These are phyloP conservation scores for Clavulina sp. DNA, from an alignment of 768 basidiomycete species.

Conservation along the genomic window DNA sequence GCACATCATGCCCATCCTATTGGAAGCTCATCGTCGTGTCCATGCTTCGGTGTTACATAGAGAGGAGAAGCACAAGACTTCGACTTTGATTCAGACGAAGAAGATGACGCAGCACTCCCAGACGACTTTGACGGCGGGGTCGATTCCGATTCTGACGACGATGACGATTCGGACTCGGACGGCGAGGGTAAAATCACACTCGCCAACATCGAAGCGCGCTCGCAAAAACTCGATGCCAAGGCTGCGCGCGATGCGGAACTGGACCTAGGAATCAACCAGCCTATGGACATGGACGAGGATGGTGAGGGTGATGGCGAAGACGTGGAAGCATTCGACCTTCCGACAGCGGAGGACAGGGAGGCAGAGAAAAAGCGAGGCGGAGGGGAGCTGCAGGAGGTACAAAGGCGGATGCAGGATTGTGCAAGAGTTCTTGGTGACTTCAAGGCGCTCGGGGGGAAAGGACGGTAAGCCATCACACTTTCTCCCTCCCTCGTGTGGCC, in stretches of 20 bases:
- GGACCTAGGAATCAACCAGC: conserved; percentile 24
- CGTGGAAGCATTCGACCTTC: conserved; percentile 41
- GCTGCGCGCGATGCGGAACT: conserved; percentile 51
- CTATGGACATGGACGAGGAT: conserved; percentile 24
- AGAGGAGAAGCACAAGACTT: conserved; percentile 13
- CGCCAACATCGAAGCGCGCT: conserved; percentile 67
- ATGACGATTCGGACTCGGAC: conserved; percentile 31
- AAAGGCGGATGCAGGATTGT: conserved; percentile 63
- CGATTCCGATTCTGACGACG: conserved; percentile 20
- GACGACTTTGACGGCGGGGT: conserved; percentile 25
- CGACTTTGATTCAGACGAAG: conserved; percentile 35
- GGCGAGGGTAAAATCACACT: conserved; percentile 43
- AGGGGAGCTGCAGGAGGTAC: conserved; percentile 57
- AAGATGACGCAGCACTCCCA: conserved; percentile 22
- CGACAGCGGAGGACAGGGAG: conserved; percentile 52
- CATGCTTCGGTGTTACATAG: neutral
- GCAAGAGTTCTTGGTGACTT: conserved; percentile 58
- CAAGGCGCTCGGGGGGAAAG: conserved; percentile 44
- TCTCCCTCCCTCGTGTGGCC: neutral
- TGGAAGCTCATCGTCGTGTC: neutral
- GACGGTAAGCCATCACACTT: conserved; percentile 32
- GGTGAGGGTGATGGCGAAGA: conserved; percentile 20
- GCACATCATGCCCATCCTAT: neutral
- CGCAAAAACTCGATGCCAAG: conserved; percentile 54
- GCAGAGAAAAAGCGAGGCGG: conserved; percentile 51